Evolutionary conservation across 2,329 filamentous ascomycete species (phyloP).

Genomic region (Apiospora aurea): DNA sequence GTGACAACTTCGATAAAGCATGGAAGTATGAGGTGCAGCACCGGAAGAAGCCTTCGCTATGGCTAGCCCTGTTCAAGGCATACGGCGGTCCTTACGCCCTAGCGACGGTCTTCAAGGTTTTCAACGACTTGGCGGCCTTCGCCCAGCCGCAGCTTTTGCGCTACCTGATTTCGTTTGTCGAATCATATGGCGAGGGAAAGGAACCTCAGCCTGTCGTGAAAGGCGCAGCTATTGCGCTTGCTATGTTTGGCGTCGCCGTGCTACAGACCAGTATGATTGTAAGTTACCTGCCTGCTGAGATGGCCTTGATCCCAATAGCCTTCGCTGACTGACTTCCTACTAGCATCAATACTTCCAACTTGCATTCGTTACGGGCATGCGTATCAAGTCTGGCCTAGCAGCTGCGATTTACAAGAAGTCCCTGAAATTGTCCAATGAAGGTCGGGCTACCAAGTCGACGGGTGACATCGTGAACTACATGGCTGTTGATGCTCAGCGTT

Average conservation of each 20-base stretch:
- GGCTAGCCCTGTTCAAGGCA: slow-evolving; percentile 82
- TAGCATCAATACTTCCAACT: slow-evolving; percentile 95
- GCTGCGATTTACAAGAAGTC: slow-evolving; percentile 94
- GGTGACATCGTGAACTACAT: slow-evolving; percentile 99
- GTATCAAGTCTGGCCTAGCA: slow-evolving; percentile 89
- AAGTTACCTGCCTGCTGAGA: slow-evolving; percentile 32
- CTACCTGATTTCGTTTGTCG: slow-evolving; percentile 82
- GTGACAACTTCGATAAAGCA: slow-evolving; percentile 71
- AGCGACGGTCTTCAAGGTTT: slow-evolving; percentile 85
- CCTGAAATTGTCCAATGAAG: slow-evolving; percentile 89
- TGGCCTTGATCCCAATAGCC: neutral
- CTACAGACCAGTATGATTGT: slow-evolving; percentile 84
- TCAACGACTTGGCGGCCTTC: slow-evolving; percentile 87
- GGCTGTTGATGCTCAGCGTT: slow-evolving; percentile 95
- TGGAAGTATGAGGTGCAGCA: slow-evolving; percentile 80
- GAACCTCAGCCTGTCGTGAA: slow-evolving; percentile 79
- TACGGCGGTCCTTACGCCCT: slow-evolving; percentile 86
- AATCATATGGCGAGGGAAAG: slow-evolving; percentile 70
- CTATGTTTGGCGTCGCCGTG: slow-evolving; percentile 89
- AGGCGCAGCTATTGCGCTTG: slow-evolving; percentile 85
- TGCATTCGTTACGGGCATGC: slow-evolving; percentile 94
- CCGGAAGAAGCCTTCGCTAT: slow-evolving; percentile 77
- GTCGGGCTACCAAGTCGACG: slow-evolving; percentile 85
- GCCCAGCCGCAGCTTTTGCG: slow-evolving; percentile 90
- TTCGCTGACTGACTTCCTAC: slow-evolving; percentile 5